Percentiles rank a stretch among this genome's conserved stretches.
phyloP scores from a whole-genome alignment of 148 eudicot genomes.

The Vaccinium macrocarpon region DNA sequence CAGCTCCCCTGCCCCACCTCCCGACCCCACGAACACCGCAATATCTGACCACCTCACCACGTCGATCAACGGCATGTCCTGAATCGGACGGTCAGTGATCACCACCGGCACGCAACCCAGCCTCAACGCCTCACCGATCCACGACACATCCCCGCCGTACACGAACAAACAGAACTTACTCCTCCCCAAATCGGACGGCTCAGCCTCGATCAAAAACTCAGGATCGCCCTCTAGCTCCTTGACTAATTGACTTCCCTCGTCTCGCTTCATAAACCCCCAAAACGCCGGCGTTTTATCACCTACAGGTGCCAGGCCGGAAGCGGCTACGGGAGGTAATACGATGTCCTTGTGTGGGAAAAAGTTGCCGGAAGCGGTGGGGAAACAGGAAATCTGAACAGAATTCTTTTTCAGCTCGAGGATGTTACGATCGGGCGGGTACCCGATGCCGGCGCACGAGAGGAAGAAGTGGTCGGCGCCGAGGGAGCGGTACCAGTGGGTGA shows the following conservation, averaged over 20 bases:
- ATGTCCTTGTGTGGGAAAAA: slow-evolving; percentile 85
- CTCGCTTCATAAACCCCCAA: slow-evolving; percentile 22
- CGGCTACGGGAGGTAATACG: slow-evolving; percentile 44
- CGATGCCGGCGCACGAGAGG: slow-evolving; percentile 56
- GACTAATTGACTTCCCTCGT: slow-evolving; percentile 21
- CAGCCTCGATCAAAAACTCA: slow-evolving; percentile 44
- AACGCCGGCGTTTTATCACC: slow-evolving; percentile 16
- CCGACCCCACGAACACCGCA: slow-evolving; percentile 53
- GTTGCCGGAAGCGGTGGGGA: slow-evolving; percentile 49
- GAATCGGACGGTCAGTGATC: slow-evolving; percentile 75
- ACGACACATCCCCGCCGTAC: slow-evolving; percentile 40
- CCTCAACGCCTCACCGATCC: slow-evolving; percentile 55
- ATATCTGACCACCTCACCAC: slow-evolving; percentile 74
- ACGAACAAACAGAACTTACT: slow-evolving; percentile 59
- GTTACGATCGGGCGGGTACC: slow-evolving; percentile 47
- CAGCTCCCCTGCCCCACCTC: slow-evolving; percentile 29
- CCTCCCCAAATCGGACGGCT: slow-evolving; percentile 27
- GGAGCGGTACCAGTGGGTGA: slow-evolving; percentile 74
- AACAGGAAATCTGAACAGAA: slow-evolving; percentile 55
- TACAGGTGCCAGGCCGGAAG: slow-evolving; percentile 12
- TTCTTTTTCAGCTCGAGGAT: slow-evolving; percentile 74
- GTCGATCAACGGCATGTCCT: slow-evolving; percentile 86
- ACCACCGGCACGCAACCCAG: slow-evolving; percentile 81
- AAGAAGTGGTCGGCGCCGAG: slow-evolving; percentile 88
- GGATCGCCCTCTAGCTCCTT: slow-evolving; percentile 27